Percentiles rank a stretch among this genome's conserved stretches.
Evolutionary conservation across 106 monocot species (phyloP).

Genomic region (Dioscorea alata): DNA sequence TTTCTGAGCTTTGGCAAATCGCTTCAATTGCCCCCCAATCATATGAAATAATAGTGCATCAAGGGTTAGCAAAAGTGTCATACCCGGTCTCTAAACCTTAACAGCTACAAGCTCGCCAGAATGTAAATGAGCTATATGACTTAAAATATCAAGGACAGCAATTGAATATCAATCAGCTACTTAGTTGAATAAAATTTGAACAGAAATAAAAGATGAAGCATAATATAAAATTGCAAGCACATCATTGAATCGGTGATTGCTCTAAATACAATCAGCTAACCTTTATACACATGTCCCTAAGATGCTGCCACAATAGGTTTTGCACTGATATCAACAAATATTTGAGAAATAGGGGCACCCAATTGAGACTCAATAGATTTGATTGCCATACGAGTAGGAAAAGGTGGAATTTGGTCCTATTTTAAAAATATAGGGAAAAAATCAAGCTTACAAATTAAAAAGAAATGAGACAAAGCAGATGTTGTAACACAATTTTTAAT

Average conservation of each 20-base stretch:
- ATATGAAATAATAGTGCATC: constrained; percentile 88
- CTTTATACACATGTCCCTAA: constrained; percentile 96
- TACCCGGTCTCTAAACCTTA: constrained; percentile 94
- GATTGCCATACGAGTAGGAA: constrained; percentile 68
- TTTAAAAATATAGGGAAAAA: neutral
- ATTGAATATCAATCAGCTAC: constrained; percentile 19
- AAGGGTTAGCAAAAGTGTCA: constrained; percentile 71
- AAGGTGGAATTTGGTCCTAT: constrained; percentile 99
- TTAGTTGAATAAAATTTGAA: neutral
- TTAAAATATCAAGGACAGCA: constrained; percentile 49
- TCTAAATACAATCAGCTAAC: constrained; percentile 27
- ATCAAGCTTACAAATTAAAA: neutral
- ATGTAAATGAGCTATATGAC: constrained; percentile 87
- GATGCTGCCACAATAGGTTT: constrained; percentile 89
- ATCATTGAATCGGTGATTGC: neutral
- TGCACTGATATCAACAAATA: constrained; percentile 76
- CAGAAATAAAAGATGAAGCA: neutral
- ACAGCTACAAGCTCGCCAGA: constrained; percentile 91
- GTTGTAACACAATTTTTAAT: neutral
- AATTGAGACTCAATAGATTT: constrained; percentile 82
- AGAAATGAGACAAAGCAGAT: neutral
- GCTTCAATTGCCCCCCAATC: constrained; percentile 95
- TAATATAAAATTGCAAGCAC: neutral
- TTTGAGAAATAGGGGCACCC: constrained; percentile 54
- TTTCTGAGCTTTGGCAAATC: constrained; percentile 95